These are phyloP conservation scores for Sordaria brevicollis DNA, from an alignment of 495 filamentous ascomycete species.

Conservation along the genomic window DNA sequence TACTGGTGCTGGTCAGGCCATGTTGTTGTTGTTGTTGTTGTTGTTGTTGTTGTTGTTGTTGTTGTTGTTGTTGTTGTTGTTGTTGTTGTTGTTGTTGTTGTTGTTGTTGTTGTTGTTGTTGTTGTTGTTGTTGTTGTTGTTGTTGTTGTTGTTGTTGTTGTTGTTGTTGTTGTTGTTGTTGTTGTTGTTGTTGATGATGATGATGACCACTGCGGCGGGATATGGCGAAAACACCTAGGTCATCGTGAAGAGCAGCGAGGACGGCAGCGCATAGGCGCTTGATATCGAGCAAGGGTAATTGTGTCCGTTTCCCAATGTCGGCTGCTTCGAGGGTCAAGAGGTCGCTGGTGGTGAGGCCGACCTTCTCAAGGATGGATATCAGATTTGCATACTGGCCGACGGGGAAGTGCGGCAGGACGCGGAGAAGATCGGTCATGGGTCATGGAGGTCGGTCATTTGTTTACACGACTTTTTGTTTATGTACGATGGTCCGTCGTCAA, in stretches of 20 bases:
- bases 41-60: too few species aligned
- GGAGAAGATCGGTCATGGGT: conserved; percentile 77
- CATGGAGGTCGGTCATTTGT: conserved; percentile 1
- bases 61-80: too few species aligned
- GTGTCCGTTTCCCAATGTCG: conserved; percentile 79
- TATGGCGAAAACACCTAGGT: conserved; percentile 40
- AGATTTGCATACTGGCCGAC: conserved; percentile 61
- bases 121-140: too few species aligned
- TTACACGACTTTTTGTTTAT: neutral
- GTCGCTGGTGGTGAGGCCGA: conserved; percentile 66
- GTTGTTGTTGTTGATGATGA: too few species aligned
- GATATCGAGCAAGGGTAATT: conserved; percentile 70
- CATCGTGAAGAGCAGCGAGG: conserved; percentile 51
- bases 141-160: too few species aligned
- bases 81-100: too few species aligned
- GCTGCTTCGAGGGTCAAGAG: conserved; percentile 74
- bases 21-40: too few species aligned
- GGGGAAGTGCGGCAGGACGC: conserved; percentile 69
- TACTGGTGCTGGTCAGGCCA: neutral
- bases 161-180: too few species aligned
- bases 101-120: too few species aligned
- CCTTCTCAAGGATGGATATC: conserved; percentile 67
- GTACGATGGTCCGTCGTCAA: neutral
- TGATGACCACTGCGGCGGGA: neutral
- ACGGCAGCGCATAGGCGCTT: conserved; percentile 57